Evolutionary conservation across 1,284 basidiomycete genomes (phyloP), one percentile per base, ranked within the genome.

Genomic region (Phellinidium pouzarii): DNA sequence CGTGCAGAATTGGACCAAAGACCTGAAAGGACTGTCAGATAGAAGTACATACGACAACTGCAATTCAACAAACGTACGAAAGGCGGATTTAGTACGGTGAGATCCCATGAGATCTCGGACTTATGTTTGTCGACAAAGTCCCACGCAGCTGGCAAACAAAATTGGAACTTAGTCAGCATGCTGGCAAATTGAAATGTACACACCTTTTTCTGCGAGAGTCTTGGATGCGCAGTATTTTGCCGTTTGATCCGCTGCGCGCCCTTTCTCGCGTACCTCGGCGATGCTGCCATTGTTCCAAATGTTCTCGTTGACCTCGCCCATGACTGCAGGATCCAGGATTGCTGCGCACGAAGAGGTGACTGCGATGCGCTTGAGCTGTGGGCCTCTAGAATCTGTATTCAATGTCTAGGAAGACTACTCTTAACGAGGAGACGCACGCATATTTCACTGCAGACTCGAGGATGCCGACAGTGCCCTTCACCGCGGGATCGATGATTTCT

Each of bases 101-200:
- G 48, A 37, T 59, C 58, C 56, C 56, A 57, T 8, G 44, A 20
- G 2, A 60, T 53, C 11, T 31, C 17, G 25, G 47, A 45, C 31
- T 54, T 58, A 19, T 60, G 44, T 20, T 57, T 44, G 14, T 52
- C 54, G 2, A 58, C 45, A 42, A 58, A 61, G 17, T 56, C 57
- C 60, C 60, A 61, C 6, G 61, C 61, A 22, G 60, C 60, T 57
- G 34, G 19, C 8, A 27, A 17, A 9, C 11, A 23, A 17, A 8
- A 41, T 40, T 40, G 38, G 19, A 14, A 19, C 6, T 6, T 12
- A n/a, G 17, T 8, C 41, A 23, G 12, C 19, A 23, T 26, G 27
- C 9, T 14, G 4, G n/a, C 8, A 4, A 17, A 31, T 4, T 22
- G 34, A 1, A 3, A 1, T 3, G 31, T 3, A 20, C 51, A 19